A percentile compares a stretch with the other conserved stretches of the same genome.
Conservation (phyloP, 768 basidiomycete species). For the Phylloporus scabripes region DNA sequence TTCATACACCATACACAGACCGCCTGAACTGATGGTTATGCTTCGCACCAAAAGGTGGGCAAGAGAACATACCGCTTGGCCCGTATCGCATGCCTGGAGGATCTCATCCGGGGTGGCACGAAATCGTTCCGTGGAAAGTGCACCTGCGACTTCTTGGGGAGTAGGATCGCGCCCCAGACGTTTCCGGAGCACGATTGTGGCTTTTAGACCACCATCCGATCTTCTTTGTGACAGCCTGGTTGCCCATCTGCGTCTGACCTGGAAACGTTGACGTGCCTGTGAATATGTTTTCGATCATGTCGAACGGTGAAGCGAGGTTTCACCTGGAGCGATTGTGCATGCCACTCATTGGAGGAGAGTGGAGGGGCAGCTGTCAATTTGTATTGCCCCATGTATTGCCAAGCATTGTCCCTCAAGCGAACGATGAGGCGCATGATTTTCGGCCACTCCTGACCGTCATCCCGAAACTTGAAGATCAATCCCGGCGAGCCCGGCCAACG, state of each 20-base stretch:
- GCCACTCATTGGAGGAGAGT: constrained; percentile 5
- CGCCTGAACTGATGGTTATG: constrained; percentile 1
- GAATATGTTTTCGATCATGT: neutral
- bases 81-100: constrained; percentile 3
- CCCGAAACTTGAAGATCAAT: constrained; percentile 6
- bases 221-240: constrained; percentile 1
- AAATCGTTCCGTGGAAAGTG: constrained; percentile 1
- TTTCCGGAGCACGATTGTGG: constrained; percentile 10
- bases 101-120: constrained; percentile 1
- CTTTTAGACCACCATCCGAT: neutral
- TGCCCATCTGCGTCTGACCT: constrained; percentile 12
- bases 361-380: constrained; percentile 6
- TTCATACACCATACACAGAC: constrained; percentile 7
- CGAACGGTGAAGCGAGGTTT: neutral
- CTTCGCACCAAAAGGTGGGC: neutral
- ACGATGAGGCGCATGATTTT: constrained; percentile 14
- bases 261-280: neutral
- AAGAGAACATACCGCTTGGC: neutral
- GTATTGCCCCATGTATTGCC: constrained; percentile 16
- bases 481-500: constrained; percentile 13
- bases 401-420: constrained; percentile 1
- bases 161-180: constrained; percentile 7
- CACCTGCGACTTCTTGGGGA: constrained; percentile 1
- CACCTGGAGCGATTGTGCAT: constrained; percentile 4
- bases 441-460: constrained; percentile 5